Base-by-base conservation (phyloP, 306 rosid species). In the Delonix regia region DNA sequence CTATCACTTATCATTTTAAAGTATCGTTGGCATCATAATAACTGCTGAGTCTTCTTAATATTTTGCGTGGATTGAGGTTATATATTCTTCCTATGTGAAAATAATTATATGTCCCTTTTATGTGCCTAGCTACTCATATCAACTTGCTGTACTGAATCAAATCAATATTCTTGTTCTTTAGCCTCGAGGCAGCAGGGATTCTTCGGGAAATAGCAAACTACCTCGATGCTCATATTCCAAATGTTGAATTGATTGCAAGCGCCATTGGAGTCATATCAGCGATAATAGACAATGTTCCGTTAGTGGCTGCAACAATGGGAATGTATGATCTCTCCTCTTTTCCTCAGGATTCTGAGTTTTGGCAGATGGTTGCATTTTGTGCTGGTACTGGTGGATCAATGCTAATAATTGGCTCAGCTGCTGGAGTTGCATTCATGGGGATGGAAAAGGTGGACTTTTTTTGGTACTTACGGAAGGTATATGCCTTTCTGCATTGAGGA, bases 381-480 rank as follows among this genome's bases (percentile, higher is more conserved):
- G 99, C 99, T 12, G 97, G 98, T 42, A 92, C 99, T 9, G 99
- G 99, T 51, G 98, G 99, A 76, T 95, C 99, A 79, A 93, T 95
- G 99, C 84, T 95, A 15, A 64, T 95, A 69, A 91, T 91, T 80
- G 99, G 99, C 74, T 95, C 98, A 30, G 97, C 98, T 49, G 96
- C 99, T 24, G 99, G 99, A 81, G 97, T 91, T 69, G 98, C 99
- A 49, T 91, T 91, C 84, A 93, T 95, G 99, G 99, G 99, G 78
- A 95, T 93, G 99, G 99, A 95, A 84, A 95, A 90, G 78, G 97
- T 95, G 83, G 91, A 95, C 71, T 95, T 95, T 96, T 86, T 93
- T 83, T 95, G 99, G 97, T 95, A 91, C 88, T 82, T 95, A 1
- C 83, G 88, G 71, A 93, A 95, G 98, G 99, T 95, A 88, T 45